phyloP scores from a whole-genome alignment of 2,329 filamentous ascomycete genomes.

The Trichoderma koningii region DNA sequence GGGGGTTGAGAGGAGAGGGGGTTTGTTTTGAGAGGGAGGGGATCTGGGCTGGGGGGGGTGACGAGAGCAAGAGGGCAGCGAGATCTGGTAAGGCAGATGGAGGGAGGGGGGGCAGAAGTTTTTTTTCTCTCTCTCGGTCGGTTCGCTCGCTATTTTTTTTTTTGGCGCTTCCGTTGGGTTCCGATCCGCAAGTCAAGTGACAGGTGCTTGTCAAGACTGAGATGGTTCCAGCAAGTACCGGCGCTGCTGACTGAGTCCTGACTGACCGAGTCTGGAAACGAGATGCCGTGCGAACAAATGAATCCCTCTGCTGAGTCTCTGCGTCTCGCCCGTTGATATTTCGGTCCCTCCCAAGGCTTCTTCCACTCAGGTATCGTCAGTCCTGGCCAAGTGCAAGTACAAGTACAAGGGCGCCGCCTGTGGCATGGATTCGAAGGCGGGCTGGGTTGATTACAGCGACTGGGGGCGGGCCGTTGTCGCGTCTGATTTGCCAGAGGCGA shows the following conservation, averaged over 20 bases:
- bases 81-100: conserved; percentile 20
- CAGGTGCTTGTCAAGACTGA: too few relatives aligned
- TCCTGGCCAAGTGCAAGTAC: too few relatives aligned
- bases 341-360: too few relatives aligned
- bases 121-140: not conserved
- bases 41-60: conserved; percentile 13
- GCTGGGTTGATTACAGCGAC: conserved; percentile 20
- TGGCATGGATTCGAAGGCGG: conserved; percentile 13
- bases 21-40: conserved; percentile 24
- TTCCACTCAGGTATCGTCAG: too few relatives aligned
- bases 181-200: not conserved
- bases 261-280: too few relatives aligned
- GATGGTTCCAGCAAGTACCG: too few relatives aligned
- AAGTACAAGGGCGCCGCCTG: not conserved
- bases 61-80: conserved; percentile 11
- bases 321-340: too few relatives aligned
- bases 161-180: not conserved
- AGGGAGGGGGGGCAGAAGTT: conserved; percentile 8
- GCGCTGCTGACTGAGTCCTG: too few relatives aligned
- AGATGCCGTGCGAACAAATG: too few relatives aligned
- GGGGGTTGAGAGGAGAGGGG: conserved; percentile 24
- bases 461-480: conserved; percentile 7
- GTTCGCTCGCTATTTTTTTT: not conserved
- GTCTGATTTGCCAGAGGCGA: not conserved
- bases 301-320: too few relatives aligned